These are phyloP conservation scores for Phytophthora hybrid DNA, from an alignment of 352 stramenopile species.

Conservation along the genomic window DNA sequence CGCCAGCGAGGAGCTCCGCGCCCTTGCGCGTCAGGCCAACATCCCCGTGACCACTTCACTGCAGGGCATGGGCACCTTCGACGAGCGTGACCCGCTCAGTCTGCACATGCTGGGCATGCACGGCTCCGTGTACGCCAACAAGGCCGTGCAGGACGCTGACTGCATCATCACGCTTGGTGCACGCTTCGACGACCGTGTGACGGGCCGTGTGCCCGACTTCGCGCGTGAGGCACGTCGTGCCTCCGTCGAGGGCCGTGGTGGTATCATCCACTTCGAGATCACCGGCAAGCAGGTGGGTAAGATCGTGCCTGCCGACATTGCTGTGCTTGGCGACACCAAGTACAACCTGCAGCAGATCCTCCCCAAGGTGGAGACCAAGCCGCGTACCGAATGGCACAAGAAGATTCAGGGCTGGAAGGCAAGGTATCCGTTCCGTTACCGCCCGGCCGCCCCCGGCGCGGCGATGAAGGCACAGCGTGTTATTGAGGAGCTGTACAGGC, in stretches of 20 bases:
- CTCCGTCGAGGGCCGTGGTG: constrained; percentile 91
- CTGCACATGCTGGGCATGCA: constrained; percentile 98
- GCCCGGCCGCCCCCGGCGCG: constrained; percentile 62
- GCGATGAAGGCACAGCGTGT: constrained; percentile 95
- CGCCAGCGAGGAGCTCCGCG: constrained; percentile 89
- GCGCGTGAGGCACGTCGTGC: constrained; percentile 92
- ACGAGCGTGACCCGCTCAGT: constrained; percentile 94
- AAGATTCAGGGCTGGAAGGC: constrained; percentile 92
- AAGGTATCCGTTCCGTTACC: constrained; percentile 95
- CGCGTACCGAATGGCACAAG: constrained; percentile 92
- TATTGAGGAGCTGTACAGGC: constrained; percentile 93
- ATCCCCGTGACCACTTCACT: constrained; percentile 97
- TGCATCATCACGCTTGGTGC: constrained; percentile 95
- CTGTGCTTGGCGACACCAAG: constrained; percentile 86
- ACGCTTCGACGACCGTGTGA: constrained; percentile 97
- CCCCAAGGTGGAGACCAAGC: constrained; percentile 81
- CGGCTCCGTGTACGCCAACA: constrained; percentile 96
- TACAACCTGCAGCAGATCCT: constrained; percentile 94
- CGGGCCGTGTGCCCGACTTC: constrained; percentile 93
- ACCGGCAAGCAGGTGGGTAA: constrained; percentile 89
- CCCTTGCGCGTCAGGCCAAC: constrained; percentile 92
- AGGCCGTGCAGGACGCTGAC: constrained; percentile 95
- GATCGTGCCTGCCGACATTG: constrained; percentile 85
- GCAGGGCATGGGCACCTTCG: constrained; percentile 94
- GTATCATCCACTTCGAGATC: constrained; percentile 97